Evolutionary conservation across 2,329 filamentous ascomycete species (phyloP).

Genomic region (Aaosphaeria arxii): DNA sequence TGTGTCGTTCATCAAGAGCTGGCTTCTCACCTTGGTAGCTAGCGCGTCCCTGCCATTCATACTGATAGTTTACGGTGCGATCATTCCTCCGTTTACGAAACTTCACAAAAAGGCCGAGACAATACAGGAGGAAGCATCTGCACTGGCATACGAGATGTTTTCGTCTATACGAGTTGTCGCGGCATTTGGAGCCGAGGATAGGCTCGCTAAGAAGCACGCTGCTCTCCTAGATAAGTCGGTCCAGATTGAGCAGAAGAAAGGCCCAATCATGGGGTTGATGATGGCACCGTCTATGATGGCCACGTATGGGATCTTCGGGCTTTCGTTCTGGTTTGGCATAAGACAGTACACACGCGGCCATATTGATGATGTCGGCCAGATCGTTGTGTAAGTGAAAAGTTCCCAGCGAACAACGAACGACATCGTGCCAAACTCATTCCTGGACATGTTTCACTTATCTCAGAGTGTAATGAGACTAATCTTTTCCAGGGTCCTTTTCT

Average conservation of each 20-base stretch:
- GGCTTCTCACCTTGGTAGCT: constrained; percentile 51
- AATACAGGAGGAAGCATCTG: constrained; percentile 31
- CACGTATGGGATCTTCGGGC: constrained; percentile 36
- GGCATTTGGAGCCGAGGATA: constrained; percentile 37
- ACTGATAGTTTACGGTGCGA: constrained; percentile 24
- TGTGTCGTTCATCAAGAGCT: constrained; percentile 52
- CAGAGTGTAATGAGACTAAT: neutral
- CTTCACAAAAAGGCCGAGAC: constrained; percentile 31
- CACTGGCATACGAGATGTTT: constrained; percentile 38
- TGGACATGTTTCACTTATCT: too few relatives aligned
- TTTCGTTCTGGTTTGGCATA: constrained; percentile 41
- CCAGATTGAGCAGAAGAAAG: constrained; percentile 21
- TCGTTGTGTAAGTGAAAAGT: constrained; percentile 26
- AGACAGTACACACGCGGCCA: constrained; percentile 30
- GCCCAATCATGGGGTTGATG: constrained; percentile 32
- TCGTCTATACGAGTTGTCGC: constrained; percentile 35
- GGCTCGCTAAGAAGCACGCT: constrained; percentile 29
- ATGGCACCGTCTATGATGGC: constrained; percentile 33
- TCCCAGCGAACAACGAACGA: neutral
- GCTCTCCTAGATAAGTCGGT: constrained; percentile 23
- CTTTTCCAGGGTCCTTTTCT: constrained; percentile 30
- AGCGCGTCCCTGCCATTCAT: constrained; percentile 44
- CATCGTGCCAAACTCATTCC: too few relatives aligned
- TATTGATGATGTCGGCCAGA: constrained; percentile 25
- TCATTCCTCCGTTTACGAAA: constrained; percentile 31